Conservation (phyloP, 164 flowering plant species). For the Umbellularia californica region DNA sequence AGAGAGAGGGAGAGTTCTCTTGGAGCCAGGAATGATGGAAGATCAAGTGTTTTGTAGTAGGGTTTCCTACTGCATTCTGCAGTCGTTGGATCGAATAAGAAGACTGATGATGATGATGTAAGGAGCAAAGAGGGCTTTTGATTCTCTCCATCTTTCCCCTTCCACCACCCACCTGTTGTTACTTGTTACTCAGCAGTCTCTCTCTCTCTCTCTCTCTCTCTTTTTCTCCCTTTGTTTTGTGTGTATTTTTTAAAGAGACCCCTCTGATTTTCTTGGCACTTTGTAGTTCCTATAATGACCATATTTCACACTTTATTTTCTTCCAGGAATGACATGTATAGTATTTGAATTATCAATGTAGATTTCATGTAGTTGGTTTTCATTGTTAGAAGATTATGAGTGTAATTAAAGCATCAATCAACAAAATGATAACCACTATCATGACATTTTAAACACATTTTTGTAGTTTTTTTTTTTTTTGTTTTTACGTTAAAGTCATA, state of each 20-base stretch:
- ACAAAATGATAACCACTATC: neutral
- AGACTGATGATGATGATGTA: neutral
- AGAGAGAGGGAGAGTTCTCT: neutral
- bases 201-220: neutral
- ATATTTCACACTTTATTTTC: too few species aligned
- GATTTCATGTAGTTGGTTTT: neutral
- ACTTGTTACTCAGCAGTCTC: neutral
- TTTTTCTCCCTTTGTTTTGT: too few species aligned
- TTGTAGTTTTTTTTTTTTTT: too few species aligned
- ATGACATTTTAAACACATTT: too few species aligned
- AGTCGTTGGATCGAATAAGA: neutral
- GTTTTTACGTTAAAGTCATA: too few species aligned
- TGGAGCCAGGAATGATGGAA: too few species aligned
- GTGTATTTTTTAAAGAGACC: too few species aligned
- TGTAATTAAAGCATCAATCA: neutral
- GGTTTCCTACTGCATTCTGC: neutral
- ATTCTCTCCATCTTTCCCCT: slow-evolving; percentile 1
- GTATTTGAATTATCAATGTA: neutral
- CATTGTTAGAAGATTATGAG: neutral
- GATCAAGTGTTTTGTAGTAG: neutral
- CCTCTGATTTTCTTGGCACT: too few species aligned
- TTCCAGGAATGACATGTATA: neutral
- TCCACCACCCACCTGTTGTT: neutral
- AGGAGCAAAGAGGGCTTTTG: neutral
- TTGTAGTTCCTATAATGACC: too few species aligned